Evolutionary conservation across 2,329 filamentous ascomycete genomes (phyloP).

Genomic region (Aspergillus neotritici): DNA sequence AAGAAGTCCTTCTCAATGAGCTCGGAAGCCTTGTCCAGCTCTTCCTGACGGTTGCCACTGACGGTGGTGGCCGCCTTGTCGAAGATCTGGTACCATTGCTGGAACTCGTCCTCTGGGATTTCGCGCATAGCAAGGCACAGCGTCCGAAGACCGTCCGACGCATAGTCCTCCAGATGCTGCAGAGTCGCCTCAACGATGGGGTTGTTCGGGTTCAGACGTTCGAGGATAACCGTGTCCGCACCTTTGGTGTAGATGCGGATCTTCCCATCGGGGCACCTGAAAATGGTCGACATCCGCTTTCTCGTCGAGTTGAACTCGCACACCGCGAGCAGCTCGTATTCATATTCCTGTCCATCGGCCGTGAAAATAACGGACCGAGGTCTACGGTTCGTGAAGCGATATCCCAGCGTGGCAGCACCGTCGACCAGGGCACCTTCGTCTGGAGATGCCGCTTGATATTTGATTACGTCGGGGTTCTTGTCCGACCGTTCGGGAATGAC

Average conservation of each 20-base stretch:
- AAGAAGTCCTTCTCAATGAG: constrained; percentile 89
- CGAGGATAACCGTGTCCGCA: constrained; percentile 94
- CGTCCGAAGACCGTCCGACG: constrained; percentile 89
- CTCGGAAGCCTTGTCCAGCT: constrained; percentile 94
- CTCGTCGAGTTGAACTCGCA: constrained; percentile 98
- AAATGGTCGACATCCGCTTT: constrained; percentile 97
- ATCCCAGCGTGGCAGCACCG: constrained; percentile 78
- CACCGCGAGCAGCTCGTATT: constrained; percentile 91
- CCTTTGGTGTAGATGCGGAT: constrained; percentile 93
- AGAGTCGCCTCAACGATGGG: constrained; percentile 84
- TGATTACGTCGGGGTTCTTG: constrained; percentile 73
- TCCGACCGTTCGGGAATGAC: constrained; percentile 88
- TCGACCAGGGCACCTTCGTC: constrained; percentile 96
- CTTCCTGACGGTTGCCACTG: constrained; percentile 83
- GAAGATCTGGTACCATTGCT: constrained; percentile 79
- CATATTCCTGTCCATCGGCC: constrained; percentile 63
- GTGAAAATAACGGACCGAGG: constrained; percentile 81
- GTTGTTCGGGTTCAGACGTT: constrained; percentile 77
- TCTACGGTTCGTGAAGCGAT: constrained; percentile 85
- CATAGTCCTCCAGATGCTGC: constrained; percentile 96
- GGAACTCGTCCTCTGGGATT: constrained; percentile 80
- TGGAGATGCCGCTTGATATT: constrained; percentile 95
- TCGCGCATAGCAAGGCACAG: constrained; percentile 93
- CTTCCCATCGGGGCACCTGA: constrained; percentile 92
- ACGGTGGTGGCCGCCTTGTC: constrained; percentile 86